Evolutionary conservation across 2,329 filamentous ascomycete genomes (phyloP).

Genomic region (Fusarium armeniacum): DNA sequence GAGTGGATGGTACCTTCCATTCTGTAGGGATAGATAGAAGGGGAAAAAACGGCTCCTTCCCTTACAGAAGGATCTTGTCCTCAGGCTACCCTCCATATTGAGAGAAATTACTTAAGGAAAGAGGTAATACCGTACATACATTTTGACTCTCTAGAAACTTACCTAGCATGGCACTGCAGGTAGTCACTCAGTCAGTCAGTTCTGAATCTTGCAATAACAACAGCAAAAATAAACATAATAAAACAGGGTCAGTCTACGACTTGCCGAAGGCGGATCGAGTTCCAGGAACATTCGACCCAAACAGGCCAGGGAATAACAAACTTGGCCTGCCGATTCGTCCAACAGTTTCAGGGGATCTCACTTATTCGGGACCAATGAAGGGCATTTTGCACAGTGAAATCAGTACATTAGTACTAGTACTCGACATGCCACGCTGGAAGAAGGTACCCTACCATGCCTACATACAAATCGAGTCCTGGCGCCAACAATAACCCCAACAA

Average conservation of each 20-base stretch:
- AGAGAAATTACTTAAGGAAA: not conserved
- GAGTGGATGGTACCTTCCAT: conserved; percentile 15
- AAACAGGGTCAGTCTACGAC: conserved; percentile 27
- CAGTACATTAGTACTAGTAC: not conserved
- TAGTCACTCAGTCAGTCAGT: not conserved
- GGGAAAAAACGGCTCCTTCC: conserved; percentile 13
- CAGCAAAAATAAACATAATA: conserved; percentile 30
- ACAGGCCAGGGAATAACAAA: conserved; percentile 43
- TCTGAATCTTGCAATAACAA: not conserved
- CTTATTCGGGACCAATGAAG: conserved; percentile 23
- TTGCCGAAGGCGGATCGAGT: conserved; percentile 41
- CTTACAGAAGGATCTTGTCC: conserved; percentile 4
- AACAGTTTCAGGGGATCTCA: conserved; percentile 38
- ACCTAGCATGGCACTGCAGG: not conserved
- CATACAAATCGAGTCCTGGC: conserved; percentile 6
- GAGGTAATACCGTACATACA: not conserved
- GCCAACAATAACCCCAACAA: conserved; percentile 27
- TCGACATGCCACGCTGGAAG: conserved; percentile 26
- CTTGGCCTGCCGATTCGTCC: conserved; percentile 36
- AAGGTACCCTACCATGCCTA: not conserved
- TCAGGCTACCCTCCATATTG: not conserved
- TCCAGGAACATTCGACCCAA: conserved; percentile 44
- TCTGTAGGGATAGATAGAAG: not conserved
- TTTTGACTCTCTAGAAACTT: not conserved
- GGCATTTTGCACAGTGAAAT: conserved; percentile 27